phyloP scores from a whole-genome alignment of 202 grass and related monocot genomes.

The Digitaria exilis region DNA sequence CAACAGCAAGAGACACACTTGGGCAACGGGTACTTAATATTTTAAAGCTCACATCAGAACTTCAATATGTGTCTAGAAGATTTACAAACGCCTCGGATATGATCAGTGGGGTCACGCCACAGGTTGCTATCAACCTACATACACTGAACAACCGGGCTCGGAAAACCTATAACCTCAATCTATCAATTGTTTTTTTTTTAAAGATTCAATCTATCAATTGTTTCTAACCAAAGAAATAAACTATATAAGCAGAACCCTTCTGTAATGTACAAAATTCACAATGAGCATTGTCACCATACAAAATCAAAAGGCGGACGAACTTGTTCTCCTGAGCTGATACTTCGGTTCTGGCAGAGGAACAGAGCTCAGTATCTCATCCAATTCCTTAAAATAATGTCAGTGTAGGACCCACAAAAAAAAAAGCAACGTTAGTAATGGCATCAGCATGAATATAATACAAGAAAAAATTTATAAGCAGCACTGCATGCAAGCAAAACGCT shows the following conservation, averaged over 20 bases:
- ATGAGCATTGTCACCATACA: constrained; percentile 42
- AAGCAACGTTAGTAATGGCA: background rate
- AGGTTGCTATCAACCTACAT: constrained; percentile 37
- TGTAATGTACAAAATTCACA: constrained; percentile 70
- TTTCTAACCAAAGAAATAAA: constrained; percentile 30
- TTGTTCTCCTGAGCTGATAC: constrained; percentile 72
- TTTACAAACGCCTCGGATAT: constrained; percentile 37
- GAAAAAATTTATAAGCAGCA: background rate
- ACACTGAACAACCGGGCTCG: constrained; percentile 16
- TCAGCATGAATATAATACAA: background rate
- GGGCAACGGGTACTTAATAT: background rate
- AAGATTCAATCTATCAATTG: constrained; percentile 40
- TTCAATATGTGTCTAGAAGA: constrained; percentile 32
- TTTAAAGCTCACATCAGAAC: constrained; percentile 22
- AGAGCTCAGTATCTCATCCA: constrained; percentile 61
- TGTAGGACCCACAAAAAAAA: background rate
- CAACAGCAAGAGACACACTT: background rate
- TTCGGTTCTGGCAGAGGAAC: constrained; percentile 58
- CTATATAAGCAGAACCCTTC: constrained; percentile 40
- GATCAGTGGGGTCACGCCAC: constrained; percentile 29
- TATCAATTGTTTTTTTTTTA: constrained; percentile 37
- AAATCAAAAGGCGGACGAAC: constrained; percentile 57
- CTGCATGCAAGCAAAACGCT: background rate
- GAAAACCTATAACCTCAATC: constrained; percentile 32
- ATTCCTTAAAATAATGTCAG: constrained; percentile 48